These are phyloP conservation scores for Moricandia arvensis DNA, from an alignment of 345 rosid genomes.

Conservation along the genomic window DNA sequence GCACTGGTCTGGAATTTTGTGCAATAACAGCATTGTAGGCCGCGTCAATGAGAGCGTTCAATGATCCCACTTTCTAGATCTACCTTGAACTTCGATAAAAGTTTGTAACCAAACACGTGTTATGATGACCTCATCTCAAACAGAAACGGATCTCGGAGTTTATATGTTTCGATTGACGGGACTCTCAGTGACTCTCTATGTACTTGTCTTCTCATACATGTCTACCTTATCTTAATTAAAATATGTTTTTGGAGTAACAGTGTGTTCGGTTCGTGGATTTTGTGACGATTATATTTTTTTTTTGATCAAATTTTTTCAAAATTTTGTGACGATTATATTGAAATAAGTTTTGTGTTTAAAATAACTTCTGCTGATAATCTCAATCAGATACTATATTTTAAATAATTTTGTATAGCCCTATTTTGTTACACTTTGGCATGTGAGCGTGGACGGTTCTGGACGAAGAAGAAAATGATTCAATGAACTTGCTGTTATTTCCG, in stretches of 20 bases:
- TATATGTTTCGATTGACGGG: slow-evolving; percentile 17
- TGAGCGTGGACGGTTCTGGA: not conserved
- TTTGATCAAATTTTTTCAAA: too few relatives aligned
- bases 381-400: not conserved
- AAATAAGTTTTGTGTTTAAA: not conserved
- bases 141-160: slow-evolving; percentile 21
- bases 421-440: not conserved
- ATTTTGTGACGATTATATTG: not conserved
- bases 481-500: too few relatives aligned
- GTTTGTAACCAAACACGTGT: too few relatives aligned
- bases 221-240: not conserved
- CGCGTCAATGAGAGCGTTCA: too few relatives aligned
- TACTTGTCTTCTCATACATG: slow-evolving; percentile 17
- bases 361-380: not conserved
- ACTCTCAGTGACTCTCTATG: slow-evolving; percentile 1
- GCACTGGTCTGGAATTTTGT: too few relatives aligned
- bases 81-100: too few relatives aligned
- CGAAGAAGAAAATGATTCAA: too few relatives aligned
- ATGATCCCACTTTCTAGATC: too few relatives aligned
- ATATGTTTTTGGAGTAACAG: not conserved
- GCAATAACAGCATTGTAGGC: too few relatives aligned
- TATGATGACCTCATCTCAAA: not conserved
- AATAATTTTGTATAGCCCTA: not conserved
- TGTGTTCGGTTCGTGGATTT: not conserved
- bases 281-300: too few relatives aligned